phyloP scores from a whole-genome alignment of 306 rosid species.

The Trichosanthes cucumerina region DNA sequence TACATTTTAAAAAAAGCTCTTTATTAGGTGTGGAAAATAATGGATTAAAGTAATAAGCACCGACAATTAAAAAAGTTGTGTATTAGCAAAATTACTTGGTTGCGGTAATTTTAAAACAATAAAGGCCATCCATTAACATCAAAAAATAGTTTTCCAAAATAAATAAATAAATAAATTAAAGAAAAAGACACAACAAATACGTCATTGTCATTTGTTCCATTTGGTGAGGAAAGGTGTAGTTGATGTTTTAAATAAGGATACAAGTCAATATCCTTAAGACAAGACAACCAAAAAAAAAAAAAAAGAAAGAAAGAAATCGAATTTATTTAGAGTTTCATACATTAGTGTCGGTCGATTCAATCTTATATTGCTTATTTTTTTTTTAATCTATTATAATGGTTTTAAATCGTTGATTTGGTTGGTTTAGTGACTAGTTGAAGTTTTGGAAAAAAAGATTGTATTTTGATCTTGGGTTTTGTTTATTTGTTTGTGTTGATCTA shows the following conservation, averaged over 20 bases:
- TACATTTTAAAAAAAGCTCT: neutral
- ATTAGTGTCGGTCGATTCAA: neutral
- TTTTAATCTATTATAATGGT: too few relatives aligned
- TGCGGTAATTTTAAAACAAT: neutral
- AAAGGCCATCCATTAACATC: neutral
- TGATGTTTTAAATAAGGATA: neutral
- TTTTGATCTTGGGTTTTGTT: too few relatives aligned
- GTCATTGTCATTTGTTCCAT: neutral
- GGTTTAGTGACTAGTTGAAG: too few relatives aligned
- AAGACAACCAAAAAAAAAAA: neutral
- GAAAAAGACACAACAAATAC: slow-evolving; percentile 2
- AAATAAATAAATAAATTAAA: too few relatives aligned
- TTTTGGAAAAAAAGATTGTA: too few relatives aligned
- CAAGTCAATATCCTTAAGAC: neutral
- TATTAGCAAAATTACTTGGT: neutral
- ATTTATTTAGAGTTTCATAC: neutral
- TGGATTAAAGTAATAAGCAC: neutral
- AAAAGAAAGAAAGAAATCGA: too few relatives aligned
- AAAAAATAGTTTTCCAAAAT: too few relatives aligned
- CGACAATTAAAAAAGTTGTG: neutral
- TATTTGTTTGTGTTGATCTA: too few relatives aligned
- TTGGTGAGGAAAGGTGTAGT: neutral
- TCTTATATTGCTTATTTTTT: neutral
- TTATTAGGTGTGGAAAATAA: neutral
- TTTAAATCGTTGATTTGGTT: too few relatives aligned